Conservation (phyloP, 345 rosid species). For the Populus davidiana region DNA sequence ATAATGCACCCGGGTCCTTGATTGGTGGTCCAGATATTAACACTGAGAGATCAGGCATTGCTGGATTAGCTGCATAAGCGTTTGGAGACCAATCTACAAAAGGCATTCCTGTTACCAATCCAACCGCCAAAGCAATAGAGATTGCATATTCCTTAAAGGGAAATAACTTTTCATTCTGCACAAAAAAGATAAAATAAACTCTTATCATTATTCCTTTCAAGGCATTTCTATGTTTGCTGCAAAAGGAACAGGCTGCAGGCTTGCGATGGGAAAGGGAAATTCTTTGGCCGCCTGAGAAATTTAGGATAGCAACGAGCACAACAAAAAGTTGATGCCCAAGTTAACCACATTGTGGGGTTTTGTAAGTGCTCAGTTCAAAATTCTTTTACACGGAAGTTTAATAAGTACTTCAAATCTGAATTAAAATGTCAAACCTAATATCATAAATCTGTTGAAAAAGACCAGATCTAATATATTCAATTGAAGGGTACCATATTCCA, state of each 20-base stretch:
- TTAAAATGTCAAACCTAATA: too few species aligned
- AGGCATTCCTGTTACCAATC: conserved; percentile 59
- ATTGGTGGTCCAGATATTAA: conserved; percentile 96
- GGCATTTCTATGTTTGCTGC: neutral
- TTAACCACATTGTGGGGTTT: too few species aligned
- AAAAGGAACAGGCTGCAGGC: too few species aligned
- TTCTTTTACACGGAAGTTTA: too few species aligned
- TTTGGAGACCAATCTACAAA: conserved; percentile 38
- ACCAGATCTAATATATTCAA: too few species aligned
- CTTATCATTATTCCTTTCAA: neutral
- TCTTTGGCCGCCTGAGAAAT: too few species aligned
- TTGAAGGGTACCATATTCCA: neutral
- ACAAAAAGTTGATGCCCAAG: too few species aligned
- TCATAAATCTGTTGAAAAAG: too few species aligned
- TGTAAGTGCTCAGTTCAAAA: too few species aligned
- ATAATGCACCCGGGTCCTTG: conserved; percentile 80
- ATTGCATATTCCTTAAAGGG: conserved; percentile 75
- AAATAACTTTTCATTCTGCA: conserved; percentile 47
- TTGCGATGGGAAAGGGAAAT: too few species aligned
- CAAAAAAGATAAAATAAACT: neutral
- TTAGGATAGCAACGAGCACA: too few species aligned
- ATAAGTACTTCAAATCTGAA: too few species aligned
- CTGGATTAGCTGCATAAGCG: conserved; percentile 53
- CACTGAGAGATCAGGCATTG: conserved; percentile 69
- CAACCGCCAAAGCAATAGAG: conserved; percentile 67